Evolutionary conservation across 306 rosid species (phyloP), one percentile per base, ranked within the genome.

Genomic region (Fragaria ananassa): DNA sequence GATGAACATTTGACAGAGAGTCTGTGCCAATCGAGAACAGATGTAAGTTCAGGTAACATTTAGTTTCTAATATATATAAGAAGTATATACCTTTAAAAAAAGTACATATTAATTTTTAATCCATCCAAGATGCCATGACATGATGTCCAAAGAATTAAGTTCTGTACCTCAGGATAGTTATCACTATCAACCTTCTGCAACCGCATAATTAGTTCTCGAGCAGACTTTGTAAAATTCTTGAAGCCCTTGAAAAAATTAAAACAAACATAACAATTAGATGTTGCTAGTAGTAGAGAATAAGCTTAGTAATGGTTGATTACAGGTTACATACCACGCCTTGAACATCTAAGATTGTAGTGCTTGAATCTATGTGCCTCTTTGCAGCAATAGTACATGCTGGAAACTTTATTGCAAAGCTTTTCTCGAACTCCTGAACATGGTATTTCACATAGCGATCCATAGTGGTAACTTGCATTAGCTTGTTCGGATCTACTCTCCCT

Each of bases 351-450:
- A 95, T 89, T 34, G 99, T 92, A 42, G 96, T 95, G 87, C 97
- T 92, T 42, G 97, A 92, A 85, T 95, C 97, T 74, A 95, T 95
- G 85, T 95, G 99, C 87, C 85, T 89, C 88, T 95, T 95, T 70
- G 97, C 90, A 76, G 99, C 97, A 89, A 95, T 88, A 13, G 96
- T 79, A 81, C 99, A 95, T 78, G 99, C 92, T 56, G 97, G 96
- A 87, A 92, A 95, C 88, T 95, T 95, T 25, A 92, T 83, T 37
- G 91, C 88, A 85, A 95, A 92, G 78, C 87, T 68, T 75, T 89
- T 92, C 91, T 95, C 99, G 72, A 95, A 95, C 86, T 90, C 99
- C 60, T 81, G 91, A 3, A 92, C 96, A 37, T 95, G 99, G 81
- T 95, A 95, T 82, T 65, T 95, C 42, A 95, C 80, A 86, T 95